Percentiles rank a stretch among this genome's conserved stretches.
phyloP scores from a whole-genome alignment of 2,329 filamentous ascomycete species.

The Xylariaceae sp. region DNA sequence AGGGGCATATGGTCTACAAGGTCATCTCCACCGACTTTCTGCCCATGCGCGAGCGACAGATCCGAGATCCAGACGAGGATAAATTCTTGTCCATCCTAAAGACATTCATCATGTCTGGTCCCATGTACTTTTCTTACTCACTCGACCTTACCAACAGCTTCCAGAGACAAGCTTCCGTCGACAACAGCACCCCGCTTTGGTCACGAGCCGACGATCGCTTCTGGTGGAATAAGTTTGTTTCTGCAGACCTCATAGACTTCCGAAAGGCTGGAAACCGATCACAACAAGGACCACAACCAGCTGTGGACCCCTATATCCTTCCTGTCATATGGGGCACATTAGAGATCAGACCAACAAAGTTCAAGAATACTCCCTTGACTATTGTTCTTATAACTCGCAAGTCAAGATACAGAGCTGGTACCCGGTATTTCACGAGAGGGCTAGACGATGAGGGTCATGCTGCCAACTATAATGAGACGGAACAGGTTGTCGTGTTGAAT shows the following conservation, averaged over 20 bases:
- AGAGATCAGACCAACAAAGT: constrained; percentile 78
- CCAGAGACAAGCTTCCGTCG: constrained; percentile 80
- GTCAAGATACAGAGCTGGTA: constrained; percentile 83
- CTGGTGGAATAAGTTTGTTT: constrained; percentile 96
- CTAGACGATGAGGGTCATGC: constrained; percentile 91
- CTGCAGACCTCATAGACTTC: constrained; percentile 88
- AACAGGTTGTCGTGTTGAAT: constrained; percentile 87
- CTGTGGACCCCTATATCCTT: constrained; percentile 85
- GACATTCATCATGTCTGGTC: constrained; percentile 73
- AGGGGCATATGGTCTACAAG: constrained; percentile 95
- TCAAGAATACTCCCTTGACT: constrained; percentile 81
- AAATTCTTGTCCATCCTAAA: constrained; percentile 81
- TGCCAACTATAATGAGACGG: constrained; percentile 99
- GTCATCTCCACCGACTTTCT: constrained; percentile 88
- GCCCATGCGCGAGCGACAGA: constrained; percentile 83
- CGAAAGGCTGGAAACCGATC: constrained; percentile 60
- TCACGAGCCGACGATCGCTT: constrained; percentile 92
- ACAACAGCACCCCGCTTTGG: constrained; percentile 75
- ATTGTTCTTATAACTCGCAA: constrained; percentile 84
- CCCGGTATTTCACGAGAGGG: constrained; percentile 90
- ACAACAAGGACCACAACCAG: constrained; percentile 66
- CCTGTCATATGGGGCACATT: constrained; percentile 97
- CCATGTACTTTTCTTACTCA: constrained; percentile 98
- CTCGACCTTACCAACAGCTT: constrained; percentile 96
- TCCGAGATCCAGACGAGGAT: constrained; percentile 92